Evolutionary conservation across 1,139 yeast species (phyloP), one percentile per base, ranked within the genome.

Genomic region (Pichia inconspicua): DNA sequence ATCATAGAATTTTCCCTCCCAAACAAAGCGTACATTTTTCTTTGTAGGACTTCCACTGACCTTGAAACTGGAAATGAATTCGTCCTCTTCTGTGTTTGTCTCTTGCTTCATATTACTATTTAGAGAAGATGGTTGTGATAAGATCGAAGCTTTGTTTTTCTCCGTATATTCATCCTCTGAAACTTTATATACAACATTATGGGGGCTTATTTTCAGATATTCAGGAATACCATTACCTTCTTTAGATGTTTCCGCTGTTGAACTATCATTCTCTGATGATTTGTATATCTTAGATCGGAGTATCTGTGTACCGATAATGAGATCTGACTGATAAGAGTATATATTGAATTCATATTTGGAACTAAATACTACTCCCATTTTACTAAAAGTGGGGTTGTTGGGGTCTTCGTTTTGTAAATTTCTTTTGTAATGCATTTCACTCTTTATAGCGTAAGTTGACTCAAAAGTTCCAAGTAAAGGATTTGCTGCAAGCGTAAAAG

Each of bases 391-490:
- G 6, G 45, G 39, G 12, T 42, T 19, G 12, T 38, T 19, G 10
- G 32, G 25, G 11, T 46, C 25, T 5, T 30, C 41, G 12, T 38
- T 15, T 22, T 27, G 8, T 5, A 14, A 15, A 6, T 40, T 25
- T 9, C 32, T 40, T 27, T 45, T 43, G 9, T 43, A 48, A 11
- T 42, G 37, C 0, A 80, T 75, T 7, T 89, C 78, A 0, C 96
- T 86, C 59, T 84, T 81, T 34, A 92, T 88, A 0, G 96, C 80
- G 63, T 92, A 92, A 0, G 96, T 84, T 1, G 96, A 83, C 1
- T 95, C 84, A 6, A 94, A 66, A 56, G 90, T 95, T 4, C 98
- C 99, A 64, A 92, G 73, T 12, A 92, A 71, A 1, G 99, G 99
- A 63, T 92, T 92, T 50, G 86, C 75, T 1, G 96, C 84, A 35